Base-by-base conservation (phyloP, 805 yeast species). In the Hanseniaspora valbyensis region DNA sequence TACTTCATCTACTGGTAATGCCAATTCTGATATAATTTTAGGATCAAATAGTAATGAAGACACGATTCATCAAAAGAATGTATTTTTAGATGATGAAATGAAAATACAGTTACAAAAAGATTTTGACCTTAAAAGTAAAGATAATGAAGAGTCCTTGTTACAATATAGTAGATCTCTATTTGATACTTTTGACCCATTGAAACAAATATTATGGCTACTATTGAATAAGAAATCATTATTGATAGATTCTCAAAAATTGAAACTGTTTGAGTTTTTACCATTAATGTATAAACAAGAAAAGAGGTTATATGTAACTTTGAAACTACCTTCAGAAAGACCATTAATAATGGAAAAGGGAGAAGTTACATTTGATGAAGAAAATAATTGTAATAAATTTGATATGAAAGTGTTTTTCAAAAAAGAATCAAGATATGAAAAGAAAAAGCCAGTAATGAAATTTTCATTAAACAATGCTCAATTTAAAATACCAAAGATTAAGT, bases 251-350 rank as follows among this genome's bases (percentile, higher is more conserved):
- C 80, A 79, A 30, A 77, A 80, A 55, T 71, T 89, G 52, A 63
- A 72, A 32, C 58, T 90, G 8, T 80, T 83, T 56, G 83, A 78
- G 52, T 59, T 85, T 2, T 70, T 84, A 48, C 77, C 78, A 38
- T 73, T 90, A 8, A 64, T 90, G 25, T 84, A 77, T 57, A 74
- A 74, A 36, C 76, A 88, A 6, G 65, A 68, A 28, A 80, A 83
- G 54, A 70, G 77, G 2, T 72, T 80, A 41, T 59, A 74, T n/a
- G 87, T 87, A 1, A 73, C 67, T 3, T 66, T 88, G 21, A 74
- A 78, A 5, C 66, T 79, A 13, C 96, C 96, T 2, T 73, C 79
- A 56, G 78, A 78, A 48, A 80, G 77, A 60, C 77, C 76, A 55
- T 68, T 92, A 22, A 77, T 75, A 7, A 85, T 87, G 0, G 74